Base-by-base conservation (phyloP, 2,329 filamentous ascomycete genomes). In the Pseudogymnoascus sp. region DNA sequence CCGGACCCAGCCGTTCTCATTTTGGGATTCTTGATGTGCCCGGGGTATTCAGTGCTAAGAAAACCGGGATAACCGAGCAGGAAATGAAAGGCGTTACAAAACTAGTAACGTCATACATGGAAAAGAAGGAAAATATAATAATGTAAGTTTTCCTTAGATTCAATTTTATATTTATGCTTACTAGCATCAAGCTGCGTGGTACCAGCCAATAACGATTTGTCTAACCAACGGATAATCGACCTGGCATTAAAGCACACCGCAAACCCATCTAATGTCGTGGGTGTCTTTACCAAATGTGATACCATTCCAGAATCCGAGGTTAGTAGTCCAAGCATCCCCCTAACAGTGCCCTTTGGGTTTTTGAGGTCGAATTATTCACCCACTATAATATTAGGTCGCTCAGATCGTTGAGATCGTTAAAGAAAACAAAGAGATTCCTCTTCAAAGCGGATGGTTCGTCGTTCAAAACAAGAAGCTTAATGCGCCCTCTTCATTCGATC, bases 11-110 rank as follows among this genome's bases (percentile, higher is more conserved):
- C 0, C 70, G 73, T 3, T 73, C 75, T 0, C 71, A 74, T 46
- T 77, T 77, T 63, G 76, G 72, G 12, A 76, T 78, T 24, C 63
- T 77, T 0, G 76, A 78, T 53, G 68, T 78, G 1, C 76, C 76
- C 0, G 76, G 75, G 0, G 66, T 72, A 1, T 72, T 76, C 41
- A 64, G 64, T 10, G 65, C 69, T 10, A 63, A 68, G 1, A 59
- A 66, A 22, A 65, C 65, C 0, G 69, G 28, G 28, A 31, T 75
- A 1, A 74, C 74, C 1, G 62, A 70, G 12, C 37, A 65, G 11
- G 76, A 77, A 16, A 70, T 69, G 63, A 50, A 65, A 1, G 70
- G 70, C 0, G 70, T 76, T 0, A 67, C 69, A 14, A 66, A 64
- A 2, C 73, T 78, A 74, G 71, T 75, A 3, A 64, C 69, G 2